A percentile compares a stretch with the other conserved stretches of the same genome.
Evolutionary conservation across 108 stramenopile genomes (phyloP).

Genomic region (Skeletonema grethae): DNA sequence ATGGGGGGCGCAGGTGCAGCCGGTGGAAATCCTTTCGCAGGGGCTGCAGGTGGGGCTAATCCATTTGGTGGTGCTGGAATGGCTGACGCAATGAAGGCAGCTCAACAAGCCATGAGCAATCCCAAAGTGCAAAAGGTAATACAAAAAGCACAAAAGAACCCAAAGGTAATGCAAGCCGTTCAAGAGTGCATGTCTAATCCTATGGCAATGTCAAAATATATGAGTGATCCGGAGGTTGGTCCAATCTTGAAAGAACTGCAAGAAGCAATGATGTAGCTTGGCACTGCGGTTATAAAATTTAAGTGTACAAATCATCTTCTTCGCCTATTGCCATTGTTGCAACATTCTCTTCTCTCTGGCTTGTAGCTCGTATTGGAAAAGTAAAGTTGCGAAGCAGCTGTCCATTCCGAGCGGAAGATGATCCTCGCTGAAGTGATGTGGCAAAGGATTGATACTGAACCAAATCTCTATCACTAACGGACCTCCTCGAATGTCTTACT

Average conservation of each 20-base stretch:
- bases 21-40: constrained; percentile 36
- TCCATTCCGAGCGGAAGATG: background rate
- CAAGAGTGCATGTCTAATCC: constrained; percentile 91
- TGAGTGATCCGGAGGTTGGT: constrained; percentile 79
- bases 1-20: constrained; percentile 27
- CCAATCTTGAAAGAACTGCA: constrained; percentile 70
- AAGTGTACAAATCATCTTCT: constrained; percentile 59
- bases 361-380: constrained; percentile 32
- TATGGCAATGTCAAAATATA: constrained; percentile 75
- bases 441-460: constrained; percentile 91
- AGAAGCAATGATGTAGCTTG: constrained; percentile 47
- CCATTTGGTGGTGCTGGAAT: constrained; percentile 49
- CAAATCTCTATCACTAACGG: constrained; percentile 92
- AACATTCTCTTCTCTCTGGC: constrained; percentile 8
- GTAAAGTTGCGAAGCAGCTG: constrained; percentile 41
- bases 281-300: constrained; percentile 4
- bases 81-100: constrained; percentile 66
- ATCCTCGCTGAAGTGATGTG: constrained; percentile 38
- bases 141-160: constrained; percentile 69
- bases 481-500: constrained; percentile 88
- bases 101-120: constrained; percentile 81
- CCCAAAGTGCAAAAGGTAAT: constrained; percentile 77
- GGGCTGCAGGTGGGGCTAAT: constrained; percentile 12
- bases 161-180: constrained; percentile 68
- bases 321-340: constrained; percentile 36